Evolutionary conservation across 75 land plant genomes (phyloP).

Genomic region (Sequoiadendron giganteum): DNA sequence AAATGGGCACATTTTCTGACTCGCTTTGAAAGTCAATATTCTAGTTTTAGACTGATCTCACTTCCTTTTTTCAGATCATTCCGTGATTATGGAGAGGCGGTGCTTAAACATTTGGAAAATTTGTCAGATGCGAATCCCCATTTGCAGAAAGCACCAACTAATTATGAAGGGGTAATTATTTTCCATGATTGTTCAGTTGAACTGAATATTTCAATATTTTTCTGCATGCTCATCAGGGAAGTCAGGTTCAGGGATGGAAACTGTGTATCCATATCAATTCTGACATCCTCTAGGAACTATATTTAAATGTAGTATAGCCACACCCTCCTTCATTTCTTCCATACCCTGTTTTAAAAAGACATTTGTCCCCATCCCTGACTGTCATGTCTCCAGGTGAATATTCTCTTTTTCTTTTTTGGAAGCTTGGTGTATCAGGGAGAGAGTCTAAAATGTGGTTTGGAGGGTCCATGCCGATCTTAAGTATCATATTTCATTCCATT

Average conservation of each 20-base stretch:
- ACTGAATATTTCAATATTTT: slow-evolving; percentile 4
- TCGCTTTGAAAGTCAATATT: not conserved
- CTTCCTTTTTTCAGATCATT: slow-evolving; percentile 57
- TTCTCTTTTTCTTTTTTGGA: no score
- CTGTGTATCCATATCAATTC: not conserved
- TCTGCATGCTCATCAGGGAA: not conserved
- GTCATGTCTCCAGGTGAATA: no score
- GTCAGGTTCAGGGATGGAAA: not conserved
- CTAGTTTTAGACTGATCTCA: not conserved
- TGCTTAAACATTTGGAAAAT: slow-evolving; percentile 74
- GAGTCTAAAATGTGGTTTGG: not conserved
- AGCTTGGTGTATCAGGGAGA: not conserved
- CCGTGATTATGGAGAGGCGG: slow-evolving; percentile 92
- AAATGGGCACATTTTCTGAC: not conserved
- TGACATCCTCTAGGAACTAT: no score
- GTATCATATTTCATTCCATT: not conserved
- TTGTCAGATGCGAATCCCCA: slow-evolving; percentile 47
- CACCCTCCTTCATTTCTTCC: no score
- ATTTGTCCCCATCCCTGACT: no score
- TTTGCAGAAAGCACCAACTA: slow-evolving; percentile 80
- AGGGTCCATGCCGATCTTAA: not conserved
- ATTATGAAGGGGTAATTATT: slow-evolving; percentile 89
- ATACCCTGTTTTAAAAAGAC: no score
- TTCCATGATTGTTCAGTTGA: not conserved
- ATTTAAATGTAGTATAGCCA: no score